Evolutionary conservation across 1,284 basidiomycete species (phyloP).

Genomic region (Termitomyces sp.): DNA sequence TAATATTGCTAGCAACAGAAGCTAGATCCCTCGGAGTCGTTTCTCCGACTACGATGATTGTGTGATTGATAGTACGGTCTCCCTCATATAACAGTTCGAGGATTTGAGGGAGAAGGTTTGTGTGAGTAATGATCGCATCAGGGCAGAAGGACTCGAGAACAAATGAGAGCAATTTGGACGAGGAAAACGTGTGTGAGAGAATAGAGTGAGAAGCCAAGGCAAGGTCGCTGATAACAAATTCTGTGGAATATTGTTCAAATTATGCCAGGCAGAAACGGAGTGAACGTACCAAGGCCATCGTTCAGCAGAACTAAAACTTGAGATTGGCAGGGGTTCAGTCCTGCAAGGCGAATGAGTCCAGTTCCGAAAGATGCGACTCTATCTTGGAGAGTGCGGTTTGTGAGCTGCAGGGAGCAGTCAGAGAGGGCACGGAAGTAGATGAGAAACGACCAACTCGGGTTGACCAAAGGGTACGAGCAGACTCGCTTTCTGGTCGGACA

Average conservation of each 20-base stretch:
- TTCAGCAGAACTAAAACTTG: constrained; percentile 69
- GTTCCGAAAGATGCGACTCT: constrained; percentile 63
- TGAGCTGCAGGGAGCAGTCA: constrained; percentile 43
- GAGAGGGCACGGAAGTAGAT: neutral
- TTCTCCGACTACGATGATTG: constrained; percentile 65
- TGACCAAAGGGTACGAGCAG: constrained; percentile 69
- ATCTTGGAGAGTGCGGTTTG: constrained; percentile 60
- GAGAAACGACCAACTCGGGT: constrained; percentile 46
- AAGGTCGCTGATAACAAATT: constrained; percentile 72
- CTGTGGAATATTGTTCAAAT: constrained; percentile 31
- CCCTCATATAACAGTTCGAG: constrained; percentile 64
- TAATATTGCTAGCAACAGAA: constrained; percentile 43
- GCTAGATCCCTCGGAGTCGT: constrained; percentile 35
- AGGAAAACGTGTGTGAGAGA: constrained; percentile 62
- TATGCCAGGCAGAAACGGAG: neutral
- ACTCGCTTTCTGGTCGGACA: constrained; percentile 59
- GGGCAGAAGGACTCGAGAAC: constrained; percentile 62
- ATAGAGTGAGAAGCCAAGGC: constrained; percentile 70
- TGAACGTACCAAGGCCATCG: constrained; percentile 59
- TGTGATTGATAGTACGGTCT: constrained; percentile 43
- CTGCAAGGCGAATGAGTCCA: constrained; percentile 55
- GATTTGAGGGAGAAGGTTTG: constrained; percentile 55
- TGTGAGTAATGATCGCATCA: constrained; percentile 63
- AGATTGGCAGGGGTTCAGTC: constrained; percentile 57
- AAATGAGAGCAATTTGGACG: constrained; percentile 48